Evolutionary conservation across 2,329 filamentous ascomycete species (phyloP).

Genomic region (Phyllosticta citrichinensis): DNA sequence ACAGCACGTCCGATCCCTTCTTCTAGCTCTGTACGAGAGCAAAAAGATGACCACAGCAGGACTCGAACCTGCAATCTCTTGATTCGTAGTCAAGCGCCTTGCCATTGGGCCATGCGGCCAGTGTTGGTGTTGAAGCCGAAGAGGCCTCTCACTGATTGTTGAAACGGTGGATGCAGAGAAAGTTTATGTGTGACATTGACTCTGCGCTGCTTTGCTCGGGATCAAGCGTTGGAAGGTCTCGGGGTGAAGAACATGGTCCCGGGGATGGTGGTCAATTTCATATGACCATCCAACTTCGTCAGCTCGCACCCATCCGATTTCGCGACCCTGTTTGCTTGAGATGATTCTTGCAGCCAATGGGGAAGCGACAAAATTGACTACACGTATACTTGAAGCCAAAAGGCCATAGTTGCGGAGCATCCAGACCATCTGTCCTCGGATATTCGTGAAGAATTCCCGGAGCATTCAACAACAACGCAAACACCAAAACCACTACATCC

Average conservation of each 20-base stretch:
- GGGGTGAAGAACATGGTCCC: background rate
- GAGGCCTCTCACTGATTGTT: background rate
- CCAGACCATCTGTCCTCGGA: no score
- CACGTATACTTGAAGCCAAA: no score
- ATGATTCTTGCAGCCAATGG: background rate
- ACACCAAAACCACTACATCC: no score
- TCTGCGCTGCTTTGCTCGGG: background rate
- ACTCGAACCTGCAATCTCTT: conserved; percentile 29
- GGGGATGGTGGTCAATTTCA: background rate
- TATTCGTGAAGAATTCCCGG: no score
- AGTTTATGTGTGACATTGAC: background rate
- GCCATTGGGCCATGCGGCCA: conserved; percentile 34
- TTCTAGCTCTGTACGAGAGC: background rate
- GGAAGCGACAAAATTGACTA: no score
- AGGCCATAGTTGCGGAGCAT: no score
- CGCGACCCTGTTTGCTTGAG: background rate
- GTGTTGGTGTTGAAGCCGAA: background rate
- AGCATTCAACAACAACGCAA: no score
- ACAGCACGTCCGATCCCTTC: background rate
- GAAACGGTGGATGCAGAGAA: background rate
- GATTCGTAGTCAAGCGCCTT: conserved; percentile 41
- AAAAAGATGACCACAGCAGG: conserved; percentile 11
- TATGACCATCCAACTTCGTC: background rate
- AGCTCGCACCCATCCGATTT: background rate
- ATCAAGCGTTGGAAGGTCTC: no score